Percentiles rank a stretch among this genome's conserved stretches.
phyloP scores from a whole-genome alignment of 768 basidiomycete genomes.

The Tylopilus felleus region DNA sequence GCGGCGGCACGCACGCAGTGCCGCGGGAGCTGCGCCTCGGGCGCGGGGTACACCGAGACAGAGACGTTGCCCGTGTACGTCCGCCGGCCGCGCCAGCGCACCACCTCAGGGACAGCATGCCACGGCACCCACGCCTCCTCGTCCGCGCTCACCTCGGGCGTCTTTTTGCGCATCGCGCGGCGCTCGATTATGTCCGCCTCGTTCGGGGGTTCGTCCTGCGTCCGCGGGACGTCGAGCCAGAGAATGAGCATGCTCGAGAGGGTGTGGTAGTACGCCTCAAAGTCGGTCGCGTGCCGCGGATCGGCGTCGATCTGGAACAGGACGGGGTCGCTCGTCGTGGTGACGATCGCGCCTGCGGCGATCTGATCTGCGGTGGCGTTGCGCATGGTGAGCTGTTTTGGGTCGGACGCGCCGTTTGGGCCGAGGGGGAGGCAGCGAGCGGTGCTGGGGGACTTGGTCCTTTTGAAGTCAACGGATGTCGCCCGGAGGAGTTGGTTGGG shows the following conservation, averaged over 20 bases:
- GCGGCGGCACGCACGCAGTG: neutral
- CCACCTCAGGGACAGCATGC: neutral
- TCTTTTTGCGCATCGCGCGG: neutral
- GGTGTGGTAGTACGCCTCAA: neutral
- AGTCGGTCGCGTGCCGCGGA: neutral
- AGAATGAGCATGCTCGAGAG: neutral
- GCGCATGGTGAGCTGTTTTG: neutral
- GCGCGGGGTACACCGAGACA: neutral
- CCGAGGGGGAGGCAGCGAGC: neutral
- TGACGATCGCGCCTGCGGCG: neutral
- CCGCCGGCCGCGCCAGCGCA: neutral
- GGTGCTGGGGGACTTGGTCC: neutral
- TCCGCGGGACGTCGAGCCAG: neutral
- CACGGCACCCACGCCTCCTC: neutral
- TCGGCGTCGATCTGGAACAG: neutral
- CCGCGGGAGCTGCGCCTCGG: neutral
- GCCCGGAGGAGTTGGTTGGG: neutral
- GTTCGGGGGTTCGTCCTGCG: neutral
- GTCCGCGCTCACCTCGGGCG: neutral
- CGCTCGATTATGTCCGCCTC: neutral
- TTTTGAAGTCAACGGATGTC: neutral
- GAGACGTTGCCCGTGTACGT: neutral
- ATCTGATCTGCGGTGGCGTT: constrained; percentile 2
- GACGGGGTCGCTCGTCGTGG: neutral
- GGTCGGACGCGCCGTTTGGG: neutral